phyloP scores from a whole-genome alignment of 106 monocot species.

The Allium sativum region DNA sequence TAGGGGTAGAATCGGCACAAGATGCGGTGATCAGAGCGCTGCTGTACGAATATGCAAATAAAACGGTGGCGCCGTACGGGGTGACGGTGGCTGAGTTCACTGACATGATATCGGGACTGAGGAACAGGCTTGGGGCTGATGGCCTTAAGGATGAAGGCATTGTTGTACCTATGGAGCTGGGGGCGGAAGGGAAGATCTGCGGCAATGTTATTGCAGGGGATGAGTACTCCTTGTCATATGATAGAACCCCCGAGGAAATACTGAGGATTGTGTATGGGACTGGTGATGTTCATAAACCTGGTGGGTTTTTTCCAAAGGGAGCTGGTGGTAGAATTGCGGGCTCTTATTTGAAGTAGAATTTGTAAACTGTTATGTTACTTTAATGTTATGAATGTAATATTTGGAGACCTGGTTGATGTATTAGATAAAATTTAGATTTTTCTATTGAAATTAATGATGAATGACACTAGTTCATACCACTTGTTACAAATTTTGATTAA shows the following conservation, averaged over 20 bases:
- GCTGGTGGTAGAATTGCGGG: constrained; percentile 34
- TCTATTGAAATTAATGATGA: too few relatives aligned
- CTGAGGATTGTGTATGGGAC: constrained; percentile 54
- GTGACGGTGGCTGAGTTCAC: constrained; percentile 59
- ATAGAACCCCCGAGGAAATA: constrained; percentile 43
- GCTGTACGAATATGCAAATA: constrained; percentile 28
- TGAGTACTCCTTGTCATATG: constrained; percentile 31
- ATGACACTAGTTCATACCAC: too few relatives aligned
- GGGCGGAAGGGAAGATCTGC: constrained; percentile 31
- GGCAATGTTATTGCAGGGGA: constrained; percentile 53
- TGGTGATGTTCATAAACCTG: constrained; percentile 20
- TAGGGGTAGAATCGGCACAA: constrained; percentile 69
- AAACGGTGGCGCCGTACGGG: constrained; percentile 37
- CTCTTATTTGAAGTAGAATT: too few relatives aligned
- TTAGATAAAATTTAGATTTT: too few relatives aligned
- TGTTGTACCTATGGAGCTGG: constrained; percentile 26
- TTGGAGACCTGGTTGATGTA: too few relatives aligned
- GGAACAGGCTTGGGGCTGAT: constrained; percentile 36
- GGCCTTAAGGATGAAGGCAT: constrained; percentile 70
- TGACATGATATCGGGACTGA: constrained; percentile 30
- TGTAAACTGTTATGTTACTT: too few relatives aligned
- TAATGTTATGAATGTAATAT: too few relatives aligned
- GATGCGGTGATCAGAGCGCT: constrained; percentile 54
- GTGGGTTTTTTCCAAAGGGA: constrained; percentile 62
- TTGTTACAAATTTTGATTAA: too few relatives aligned